These are phyloP conservation scores for Echinochloa phyllopogon DNA, from an alignment of 176 grass and related monocot genomes.

Conservation along the genomic window DNA sequence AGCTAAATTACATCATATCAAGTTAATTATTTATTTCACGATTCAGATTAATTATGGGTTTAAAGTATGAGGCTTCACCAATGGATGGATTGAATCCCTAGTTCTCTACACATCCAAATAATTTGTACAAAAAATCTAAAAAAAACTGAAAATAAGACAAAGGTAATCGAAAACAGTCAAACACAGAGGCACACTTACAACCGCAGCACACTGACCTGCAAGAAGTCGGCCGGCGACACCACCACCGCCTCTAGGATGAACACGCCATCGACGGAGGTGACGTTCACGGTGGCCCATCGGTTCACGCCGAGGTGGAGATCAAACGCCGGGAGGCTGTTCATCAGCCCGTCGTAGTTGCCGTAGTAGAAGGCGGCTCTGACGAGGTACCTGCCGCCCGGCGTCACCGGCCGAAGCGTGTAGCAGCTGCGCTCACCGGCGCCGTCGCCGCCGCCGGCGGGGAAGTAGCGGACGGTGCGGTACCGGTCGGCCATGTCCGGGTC, in stretches of 20 bases:
- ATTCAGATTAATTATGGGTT: no score
- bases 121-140: no score
- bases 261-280: background rate
- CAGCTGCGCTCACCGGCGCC: constrained; percentile 41
- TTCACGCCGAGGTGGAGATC: constrained; percentile 58
- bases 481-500: background rate
- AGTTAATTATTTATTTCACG: no score
- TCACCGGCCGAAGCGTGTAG: constrained; percentile 47
- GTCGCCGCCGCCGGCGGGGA: constrained; percentile 14
- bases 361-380: constrained; percentile 47
- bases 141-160: no score
- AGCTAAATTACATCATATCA: no score
- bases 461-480: constrained; percentile 45
- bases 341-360: constrained; percentile 55
- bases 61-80: no score
- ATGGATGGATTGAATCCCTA: no score
- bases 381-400: constrained; percentile 39
- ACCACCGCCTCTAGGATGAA: constrained; percentile 33
- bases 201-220: constrained; percentile 22
- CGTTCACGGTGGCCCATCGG: constrained; percentile 53
- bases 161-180: no score
- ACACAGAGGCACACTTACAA: no score
- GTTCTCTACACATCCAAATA: no score
- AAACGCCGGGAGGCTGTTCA: constrained; percentile 12
- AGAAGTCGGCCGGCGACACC: constrained; percentile 33